Percentiles rank a stretch among this genome's conserved stretches.
Conservation (phyloP, 2,329 filamentous ascomycete species). For the Arthrobotrys conoides region DNA sequence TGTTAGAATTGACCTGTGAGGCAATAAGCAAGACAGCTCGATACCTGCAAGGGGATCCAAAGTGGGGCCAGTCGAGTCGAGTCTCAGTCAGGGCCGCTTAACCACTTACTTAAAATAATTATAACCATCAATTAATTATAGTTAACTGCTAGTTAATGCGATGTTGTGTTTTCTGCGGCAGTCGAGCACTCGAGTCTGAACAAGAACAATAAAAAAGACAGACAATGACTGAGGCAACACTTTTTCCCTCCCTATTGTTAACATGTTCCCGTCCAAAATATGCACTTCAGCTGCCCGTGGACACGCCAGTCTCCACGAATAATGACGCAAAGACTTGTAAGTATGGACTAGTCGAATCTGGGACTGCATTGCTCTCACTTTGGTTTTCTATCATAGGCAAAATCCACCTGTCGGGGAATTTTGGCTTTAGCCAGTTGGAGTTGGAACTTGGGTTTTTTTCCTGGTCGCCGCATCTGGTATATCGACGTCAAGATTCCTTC, state of each 20-base stretch:
- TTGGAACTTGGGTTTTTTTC: slow-evolving; percentile 49
- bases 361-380: slow-evolving; percentile 39
- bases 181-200: too few relatives aligned
- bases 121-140: too few relatives aligned
- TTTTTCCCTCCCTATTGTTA: slow-evolving; percentile 30
- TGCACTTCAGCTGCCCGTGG: slow-evolving; percentile 53
- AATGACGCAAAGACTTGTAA: slow-evolving; percentile 48
- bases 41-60: slow-evolving; percentile 19
- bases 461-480: slow-evolving; percentile 48
- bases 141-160: too few relatives aligned
- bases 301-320: slow-evolving; percentile 7
- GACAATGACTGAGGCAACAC: slow-evolving; percentile 59
- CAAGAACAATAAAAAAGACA: too few relatives aligned
- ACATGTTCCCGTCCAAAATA: slow-evolving; percentile 28
- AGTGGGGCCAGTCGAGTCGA: slow-evolving; percentile 28
- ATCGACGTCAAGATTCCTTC: slow-evolving; percentile 59
- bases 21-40: slow-evolving; percentile 58
- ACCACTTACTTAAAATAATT: background rate
- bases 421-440: slow-evolving; percentile 46
- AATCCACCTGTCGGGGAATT: slow-evolving; percentile 46
- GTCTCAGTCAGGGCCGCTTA: slow-evolving; percentile 30
- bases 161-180: slow-evolving; percentile 47
- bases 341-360: slow-evolving; percentile 42
- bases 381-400: background rate
- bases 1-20: too few relatives aligned